phyloP scores from a whole-genome alignment of 2,329 filamentous ascomycete genomes.

The Fusarium brevicatenulatum region DNA sequence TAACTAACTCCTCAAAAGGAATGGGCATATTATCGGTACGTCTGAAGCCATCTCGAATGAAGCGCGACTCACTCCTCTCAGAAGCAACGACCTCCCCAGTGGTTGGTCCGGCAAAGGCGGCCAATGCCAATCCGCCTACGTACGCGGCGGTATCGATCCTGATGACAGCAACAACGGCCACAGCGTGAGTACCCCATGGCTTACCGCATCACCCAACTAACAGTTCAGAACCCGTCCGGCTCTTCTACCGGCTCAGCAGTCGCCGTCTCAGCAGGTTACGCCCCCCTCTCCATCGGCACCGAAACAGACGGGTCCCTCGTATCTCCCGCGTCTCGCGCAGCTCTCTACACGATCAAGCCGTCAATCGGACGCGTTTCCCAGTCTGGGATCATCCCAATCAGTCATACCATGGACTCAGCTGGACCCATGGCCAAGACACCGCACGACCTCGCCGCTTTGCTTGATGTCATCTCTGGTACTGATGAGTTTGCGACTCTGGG shows the following conservation, averaged over 20 bases:
- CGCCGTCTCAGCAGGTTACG: slow-evolving; percentile 45
- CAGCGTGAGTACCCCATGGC: not conserved
- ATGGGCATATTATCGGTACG: not conserved
- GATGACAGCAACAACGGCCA: slow-evolving; percentile 8
- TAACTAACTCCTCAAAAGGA: not conserved
- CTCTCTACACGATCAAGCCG: slow-evolving; percentile 45
- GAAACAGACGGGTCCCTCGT: slow-evolving; percentile 49
- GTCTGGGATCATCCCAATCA: not conserved
- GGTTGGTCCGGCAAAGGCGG: not conserved
- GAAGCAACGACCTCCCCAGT: slow-evolving; percentile 26
- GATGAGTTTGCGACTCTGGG: not conserved
- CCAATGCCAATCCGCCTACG: slow-evolving; percentile 40
- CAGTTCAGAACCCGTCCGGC: slow-evolving; percentile 43
- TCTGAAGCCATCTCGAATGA: not conserved
- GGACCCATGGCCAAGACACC: not conserved
- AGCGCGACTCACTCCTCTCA: not conserved
- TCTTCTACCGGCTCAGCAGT: slow-evolving; percentile 50
- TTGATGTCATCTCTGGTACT: not conserved
- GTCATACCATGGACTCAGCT: not conserved
- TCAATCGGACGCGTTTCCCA: slow-evolving; percentile 13
- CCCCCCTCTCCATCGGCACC: slow-evolving; percentile 47
- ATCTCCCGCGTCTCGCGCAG: slow-evolving; percentile 32
- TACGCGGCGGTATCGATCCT: slow-evolving; percentile 15
- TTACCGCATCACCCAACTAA: not conserved
- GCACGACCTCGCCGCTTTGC: not conserved